A percentile compares a stretch with the other conserved stretches of the same genome.
Evolutionary conservation across 2,329 filamentous ascomycete species (phyloP).

Genomic region (Elsinoe arachidis): DNA sequence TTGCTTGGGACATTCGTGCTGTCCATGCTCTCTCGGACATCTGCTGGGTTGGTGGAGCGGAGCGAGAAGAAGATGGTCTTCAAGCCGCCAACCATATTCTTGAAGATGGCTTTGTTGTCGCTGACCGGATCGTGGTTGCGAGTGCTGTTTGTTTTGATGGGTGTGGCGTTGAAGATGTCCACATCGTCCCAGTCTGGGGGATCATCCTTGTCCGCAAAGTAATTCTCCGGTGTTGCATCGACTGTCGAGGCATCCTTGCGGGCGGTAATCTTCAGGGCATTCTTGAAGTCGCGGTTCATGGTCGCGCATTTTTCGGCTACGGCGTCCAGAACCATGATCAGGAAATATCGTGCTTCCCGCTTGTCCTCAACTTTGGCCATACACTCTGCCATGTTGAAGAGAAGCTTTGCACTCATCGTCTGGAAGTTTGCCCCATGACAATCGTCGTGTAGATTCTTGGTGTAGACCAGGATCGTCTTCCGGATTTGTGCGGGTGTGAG

Average conservation of each 20-base stretch:
- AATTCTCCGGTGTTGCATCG: slow-evolving; percentile 63
- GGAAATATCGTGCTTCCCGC: slow-evolving; percentile 83
- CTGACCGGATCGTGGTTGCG: slow-evolving; percentile 85
- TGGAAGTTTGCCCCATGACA: slow-evolving; percentile 98
- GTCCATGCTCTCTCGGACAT: slow-evolving; percentile 55
- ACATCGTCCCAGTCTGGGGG: slow-evolving; percentile 95
- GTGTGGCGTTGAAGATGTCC: slow-evolving; percentile 92
- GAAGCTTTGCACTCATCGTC: slow-evolving; percentile 95
- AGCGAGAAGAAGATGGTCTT: slow-evolving; percentile 97
- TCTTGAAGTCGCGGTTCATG: slow-evolving; percentile 94
- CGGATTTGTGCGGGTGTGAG: slow-evolving; percentile 84
- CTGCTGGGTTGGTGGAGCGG: slow-evolving; percentile 70
- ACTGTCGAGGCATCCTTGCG: slow-evolving; percentile 54
- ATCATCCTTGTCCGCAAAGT: slow-evolving; percentile 70
- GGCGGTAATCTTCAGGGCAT: slow-evolving; percentile 86
- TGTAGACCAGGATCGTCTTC: slow-evolving; percentile 94
- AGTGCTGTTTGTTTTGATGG: slow-evolving; percentile 89
- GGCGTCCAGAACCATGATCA: slow-evolving; percentile 95
- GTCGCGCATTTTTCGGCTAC: slow-evolving; percentile 97
- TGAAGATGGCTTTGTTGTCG: slow-evolving; percentile 97
- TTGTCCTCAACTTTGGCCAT: slow-evolving; percentile 93
- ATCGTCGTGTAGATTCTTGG: slow-evolving; percentile 86
- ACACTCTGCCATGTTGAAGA: slow-evolving; percentile 96
- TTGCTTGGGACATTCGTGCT: slow-evolving; percentile 70
- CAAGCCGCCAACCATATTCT: slow-evolving; percentile 87